These are phyloP conservation scores for Linaria vulgaris DNA, from an alignment of 257 asterid species.

Conservation along the genomic window DNA sequence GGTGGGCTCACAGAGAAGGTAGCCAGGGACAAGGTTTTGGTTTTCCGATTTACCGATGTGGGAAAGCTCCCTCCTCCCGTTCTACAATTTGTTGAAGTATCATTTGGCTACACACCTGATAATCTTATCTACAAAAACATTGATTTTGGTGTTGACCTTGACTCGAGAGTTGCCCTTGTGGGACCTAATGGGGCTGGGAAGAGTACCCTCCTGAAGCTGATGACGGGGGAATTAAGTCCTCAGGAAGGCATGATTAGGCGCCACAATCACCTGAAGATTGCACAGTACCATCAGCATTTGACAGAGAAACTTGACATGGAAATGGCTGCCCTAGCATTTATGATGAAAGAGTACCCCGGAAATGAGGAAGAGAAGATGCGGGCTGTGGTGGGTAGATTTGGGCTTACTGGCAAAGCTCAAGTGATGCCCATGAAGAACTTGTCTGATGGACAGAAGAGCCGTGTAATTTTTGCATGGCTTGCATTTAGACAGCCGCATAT, in stretches of 20 bases:
- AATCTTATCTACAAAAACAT: slow-evolving; percentile 80
- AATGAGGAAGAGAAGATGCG: slow-evolving; percentile 94
- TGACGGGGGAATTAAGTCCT: slow-evolving; percentile 91
- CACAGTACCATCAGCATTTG: slow-evolving; percentile 92
- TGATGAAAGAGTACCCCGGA: slow-evolving; percentile 88
- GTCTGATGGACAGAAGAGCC: slow-evolving; percentile 88
- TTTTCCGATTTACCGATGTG: slow-evolving; percentile 77
- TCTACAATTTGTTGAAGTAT: slow-evolving; percentile 85
- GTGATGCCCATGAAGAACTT: slow-evolving; percentile 90
- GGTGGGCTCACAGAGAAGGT: slow-evolving; percentile 98
- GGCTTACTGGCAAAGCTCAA: slow-evolving; percentile 91
- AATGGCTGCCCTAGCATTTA: slow-evolving; percentile 66
- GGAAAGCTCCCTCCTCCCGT: slow-evolving; percentile 99
- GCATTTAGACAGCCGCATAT: slow-evolving; percentile 91
- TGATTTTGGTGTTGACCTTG: slow-evolving; percentile 96
- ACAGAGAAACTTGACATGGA: slow-evolving; percentile 89
- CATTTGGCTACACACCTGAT: slow-evolving; percentile 88
- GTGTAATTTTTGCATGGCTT: slow-evolving; percentile 95
- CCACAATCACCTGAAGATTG: slow-evolving; percentile 87
- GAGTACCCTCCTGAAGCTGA: slow-evolving; percentile 91
- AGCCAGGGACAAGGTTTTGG: slow-evolving; percentile 61
- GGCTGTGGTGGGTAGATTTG: slow-evolving; percentile 81
- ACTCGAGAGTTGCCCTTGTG: slow-evolving; percentile 89
- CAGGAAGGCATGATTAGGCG: slow-evolving; percentile 94
- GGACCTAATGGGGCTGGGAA: slow-evolving; percentile 99